Base-by-base conservation (phyloP, 2,329 filamentous ascomycete species). In the Rutstroemia sydowiana region DNA sequence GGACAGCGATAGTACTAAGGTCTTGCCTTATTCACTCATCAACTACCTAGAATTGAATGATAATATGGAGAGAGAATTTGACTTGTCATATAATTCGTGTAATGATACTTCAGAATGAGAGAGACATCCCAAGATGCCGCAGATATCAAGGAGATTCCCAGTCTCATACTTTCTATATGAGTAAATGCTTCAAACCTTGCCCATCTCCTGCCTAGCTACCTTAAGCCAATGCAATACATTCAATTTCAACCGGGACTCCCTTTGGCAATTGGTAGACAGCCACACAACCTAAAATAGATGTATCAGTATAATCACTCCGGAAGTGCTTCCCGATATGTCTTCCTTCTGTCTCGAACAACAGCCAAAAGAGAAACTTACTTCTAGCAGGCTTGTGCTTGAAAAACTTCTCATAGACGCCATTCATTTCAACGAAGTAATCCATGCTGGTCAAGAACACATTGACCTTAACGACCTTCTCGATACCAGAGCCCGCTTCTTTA, bases 241-340 rank as follows among this genome's bases (percentile, higher is more conserved):
- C 90, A 68, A 95, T 93, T 78, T 95, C 91, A 13, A 95, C 84
- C 49, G 89, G 86, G 28, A 92, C 90, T 52, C 84, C 84, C 78
- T 92, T 89, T 57, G 90, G 90, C 61, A 95, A 78, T 64, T 88
- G 84, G 76, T 95, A 91, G 59, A 95, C 91, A 8, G 91, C 90
- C 52, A 95, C 88, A 66, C 90, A 95, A 45, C 48, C 48, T 51
- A 45, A n/a, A n/a, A 11, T 3, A 23, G 11, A 7, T 5, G 30
- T 14, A 21, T 51, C 45, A 51, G 48, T n/a, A n/a, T n/a, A n/a
- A n/a, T n/a, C 31, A 11, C 32, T 36, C 16, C 32, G 5, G 7
- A 36, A 14, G 6, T 36, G 13, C 8, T 36, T 10, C 32, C 11
- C 16, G 5, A 3, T 10, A 11, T 5, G 13, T 13, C 10, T n/a